Evolutionary conservation across 257 asterid genomes (phyloP).

Genomic region (Eustoma russellianum): DNA sequence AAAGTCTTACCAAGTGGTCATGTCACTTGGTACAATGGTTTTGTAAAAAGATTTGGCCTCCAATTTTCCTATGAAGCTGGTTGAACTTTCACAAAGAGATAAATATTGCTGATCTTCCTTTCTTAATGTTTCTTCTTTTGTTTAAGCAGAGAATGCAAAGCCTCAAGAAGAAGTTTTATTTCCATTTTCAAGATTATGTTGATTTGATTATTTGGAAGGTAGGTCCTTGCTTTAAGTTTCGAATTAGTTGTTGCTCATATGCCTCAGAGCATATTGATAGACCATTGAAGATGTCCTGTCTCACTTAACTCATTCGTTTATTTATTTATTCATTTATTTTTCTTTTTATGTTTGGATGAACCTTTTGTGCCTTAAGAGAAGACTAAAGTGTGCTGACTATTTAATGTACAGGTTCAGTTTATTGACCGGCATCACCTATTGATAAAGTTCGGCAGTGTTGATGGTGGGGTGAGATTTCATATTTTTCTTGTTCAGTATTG

Average conservation of each 20-base stretch:
- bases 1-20: no score
- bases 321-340: no score
- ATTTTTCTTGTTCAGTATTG: constrained; percentile 11
- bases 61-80: neutral
- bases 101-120: neutral
- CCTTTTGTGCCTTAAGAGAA: neutral
- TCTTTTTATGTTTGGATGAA: neutral
- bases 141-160: constrained; percentile 76
- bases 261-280: neutral
- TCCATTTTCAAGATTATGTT: constrained; percentile 94
- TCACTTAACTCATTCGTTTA: neutral
- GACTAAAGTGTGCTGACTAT: constrained; percentile 1
- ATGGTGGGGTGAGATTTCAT: constrained; percentile 80
- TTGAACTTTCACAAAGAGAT: neutral
- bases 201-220: constrained; percentile 97
- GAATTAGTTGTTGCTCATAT: neutral
- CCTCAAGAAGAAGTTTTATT: constrained; percentile 95
- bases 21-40: no score
- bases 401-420: constrained; percentile 71
- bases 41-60: no score
- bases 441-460: constrained; percentile 95
- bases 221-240: constrained; percentile 12
- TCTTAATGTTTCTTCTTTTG: constrained; percentile 13
- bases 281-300: neutral
- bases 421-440: constrained; percentile 83